Evolutionary conservation across 78 protist genomes (phyloP), one percentile per base, ranked within the genome.

Genomic region (Dictyostelium purpureum): DNA sequence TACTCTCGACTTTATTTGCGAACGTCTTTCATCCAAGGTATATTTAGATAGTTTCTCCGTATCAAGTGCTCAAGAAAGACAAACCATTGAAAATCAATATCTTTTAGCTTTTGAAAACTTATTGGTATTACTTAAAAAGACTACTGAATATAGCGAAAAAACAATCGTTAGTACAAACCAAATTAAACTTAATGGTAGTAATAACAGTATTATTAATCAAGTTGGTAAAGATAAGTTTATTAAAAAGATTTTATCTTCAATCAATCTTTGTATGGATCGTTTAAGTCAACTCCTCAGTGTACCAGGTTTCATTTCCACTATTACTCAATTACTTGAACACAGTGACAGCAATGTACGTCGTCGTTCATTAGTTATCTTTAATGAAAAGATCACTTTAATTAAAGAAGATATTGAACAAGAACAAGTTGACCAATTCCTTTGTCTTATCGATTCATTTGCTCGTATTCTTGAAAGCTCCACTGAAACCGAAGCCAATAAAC

Each of bases 341-440:
- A 6, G 42, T n/a, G 90, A 88, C 65, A 43, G 54, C n/a, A 47
- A 69, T 31, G 77, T 88, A 26, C 96, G 94, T 43, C 93, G 94
- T 61, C 63, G 85, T 31, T 57, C 90, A 43, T 38, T 94, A 37
- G 79, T 63, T 24, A 52, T 94, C 45, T 80, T 94, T 16, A 87
- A 75, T 51, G 89, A 91, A 26, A 87, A 91, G 85, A 75, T 91
- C 47, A 81, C 76, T 35, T 38, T 73, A 31, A 14, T 70, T 4
- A 69, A 57, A 28, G 59, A 37, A 16, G 26, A 69, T 12, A 40
- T 70, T 7, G 35, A 42, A 4, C 31, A 37, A 57, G 90, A 83
- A 18, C 38, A 69, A 26, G 77, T 83, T 1, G 18, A 51, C 2
- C 75, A 45, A 31, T 83, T 83, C 61, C 61, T 83, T 28, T 52